These are phyloP conservation scores for Tricholoma sp. DNA, from an alignment of 768 basidiomycete species.

Conservation along the genomic window DNA sequence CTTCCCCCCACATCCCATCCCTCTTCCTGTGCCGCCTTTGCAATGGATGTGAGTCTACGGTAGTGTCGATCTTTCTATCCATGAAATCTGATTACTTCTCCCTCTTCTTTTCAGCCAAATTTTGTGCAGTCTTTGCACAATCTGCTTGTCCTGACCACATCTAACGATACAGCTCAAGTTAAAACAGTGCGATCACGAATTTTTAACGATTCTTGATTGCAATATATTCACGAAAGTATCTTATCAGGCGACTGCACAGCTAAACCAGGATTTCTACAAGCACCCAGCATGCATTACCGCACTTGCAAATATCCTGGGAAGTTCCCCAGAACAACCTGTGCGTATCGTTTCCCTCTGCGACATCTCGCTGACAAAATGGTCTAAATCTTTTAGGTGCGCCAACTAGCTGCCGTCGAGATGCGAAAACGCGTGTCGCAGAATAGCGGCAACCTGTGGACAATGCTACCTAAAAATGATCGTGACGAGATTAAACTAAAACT, in stretches of 20 bases:
- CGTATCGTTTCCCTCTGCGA: constrained; percentile 27
- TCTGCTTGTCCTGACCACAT: constrained; percentile 80
- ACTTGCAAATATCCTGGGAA: constrained; percentile 81
- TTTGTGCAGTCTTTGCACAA: constrained; percentile 80
- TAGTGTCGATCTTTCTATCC: constrained; percentile 6
- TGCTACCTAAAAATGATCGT: constrained; percentile 61
- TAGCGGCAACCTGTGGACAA: constrained; percentile 79
- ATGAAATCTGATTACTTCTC: constrained; percentile 13
- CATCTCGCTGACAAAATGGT: constrained; percentile 1
- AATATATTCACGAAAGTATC: constrained; percentile 1
- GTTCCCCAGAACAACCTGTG: constrained; percentile 79
- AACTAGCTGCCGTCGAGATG: constrained; percentile 95
- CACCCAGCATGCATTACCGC: constrained; percentile 87
- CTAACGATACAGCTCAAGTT: constrained; percentile 83
- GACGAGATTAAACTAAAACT: constrained; percentile 82
- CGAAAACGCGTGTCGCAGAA: constrained; percentile 85
- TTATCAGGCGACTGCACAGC: constrained; percentile 77
- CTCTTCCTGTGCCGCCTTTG: constrained; percentile 10
- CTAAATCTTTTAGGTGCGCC: constrained; percentile 65
- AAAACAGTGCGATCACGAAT: constrained; percentile 64
- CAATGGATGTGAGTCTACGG: constrained; percentile 45
- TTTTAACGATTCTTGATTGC: not conserved
- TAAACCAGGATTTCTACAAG: constrained; percentile 94
- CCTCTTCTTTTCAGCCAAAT: constrained; percentile 42
- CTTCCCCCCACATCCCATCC: constrained; percentile 14